Conservation (phyloP, 805 yeast species). For the Candida awuae region DNA sequence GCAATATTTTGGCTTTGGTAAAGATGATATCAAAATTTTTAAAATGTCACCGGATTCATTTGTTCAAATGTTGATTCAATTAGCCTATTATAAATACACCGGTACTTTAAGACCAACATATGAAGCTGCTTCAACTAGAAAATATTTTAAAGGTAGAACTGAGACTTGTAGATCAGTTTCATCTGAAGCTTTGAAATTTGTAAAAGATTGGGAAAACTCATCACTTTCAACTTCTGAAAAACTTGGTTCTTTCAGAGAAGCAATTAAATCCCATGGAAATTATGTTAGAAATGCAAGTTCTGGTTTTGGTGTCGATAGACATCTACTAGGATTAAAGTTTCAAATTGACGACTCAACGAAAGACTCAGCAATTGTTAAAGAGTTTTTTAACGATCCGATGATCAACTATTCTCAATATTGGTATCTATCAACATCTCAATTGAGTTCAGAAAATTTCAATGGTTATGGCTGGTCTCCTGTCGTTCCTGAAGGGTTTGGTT, state of each 20-base stretch:
- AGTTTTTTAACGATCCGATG: constrained; percentile 66
- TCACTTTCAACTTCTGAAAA: constrained; percentile 45
- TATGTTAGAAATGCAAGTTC: constrained; percentile 72
- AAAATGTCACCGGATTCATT: constrained; percentile 91
- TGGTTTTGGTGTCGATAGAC: constrained; percentile 91
- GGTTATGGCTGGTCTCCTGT: constrained; percentile 97
- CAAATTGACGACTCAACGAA: constrained; percentile 46
- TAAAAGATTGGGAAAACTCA: constrained; percentile 61
- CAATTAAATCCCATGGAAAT: constrained; percentile 64
- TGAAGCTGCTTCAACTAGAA: constrained; percentile 93
- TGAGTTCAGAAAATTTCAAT: constrained; percentile 75
- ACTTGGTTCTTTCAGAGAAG: constrained; percentile 58
- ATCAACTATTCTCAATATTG: constrained; percentile 72
- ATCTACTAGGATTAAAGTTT: constrained; percentile 79
- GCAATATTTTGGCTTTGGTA: constrained; percentile 81
- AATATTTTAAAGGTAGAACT: constrained; percentile 82
- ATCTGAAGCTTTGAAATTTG: constrained; percentile 59
- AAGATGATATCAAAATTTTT: constrained; percentile 72
- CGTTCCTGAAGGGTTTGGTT: constrained; percentile 85
- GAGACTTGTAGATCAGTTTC: constrained; percentile 89
- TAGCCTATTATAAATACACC: constrained; percentile 78
- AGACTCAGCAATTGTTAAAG: constrained; percentile 34
- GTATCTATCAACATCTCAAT: constrained; percentile 84
- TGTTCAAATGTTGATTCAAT: constrained; percentile 83
- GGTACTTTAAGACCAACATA: constrained; percentile 84